Base-by-base conservation (phyloP, 192 early-diverging fungal genomes). In the Coemansia sp. region DNA sequence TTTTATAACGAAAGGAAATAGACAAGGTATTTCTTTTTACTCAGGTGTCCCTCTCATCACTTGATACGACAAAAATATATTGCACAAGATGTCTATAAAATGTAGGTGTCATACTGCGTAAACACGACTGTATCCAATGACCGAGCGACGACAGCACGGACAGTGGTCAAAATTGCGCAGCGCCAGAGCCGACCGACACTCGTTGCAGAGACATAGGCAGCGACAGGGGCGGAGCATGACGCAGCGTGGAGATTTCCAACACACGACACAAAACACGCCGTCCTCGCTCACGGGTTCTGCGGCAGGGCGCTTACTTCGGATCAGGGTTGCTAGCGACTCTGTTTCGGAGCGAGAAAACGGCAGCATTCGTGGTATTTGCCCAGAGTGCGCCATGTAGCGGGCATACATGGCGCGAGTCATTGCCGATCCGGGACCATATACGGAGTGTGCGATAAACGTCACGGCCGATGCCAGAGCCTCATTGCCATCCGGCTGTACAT, bases 211-310 rank as follows among this genome's bases (percentile, higher is more conserved):
- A 44, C 77, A 84, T 64, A 84, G 62, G 39, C 82, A 84, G 31
- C 82, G 72, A 46, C 82, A 84, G 0, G 82, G 82, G 8, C 78
- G 82, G 29, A 84, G 77, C 82, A 84, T 79, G 10, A 84, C 71
- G 11, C 71, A 74, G 3, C 82, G 82, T 40, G 71, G 40, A 36
- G 71, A 76, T 18, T 71, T 55, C 77, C 78, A 79, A 55, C 82
- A 84, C 29, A 84, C 69, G 9, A 79, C 78, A 46, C 82, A 84
- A 63, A 79, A 38, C 29, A 68, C 38, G 7, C 39, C 36, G 7
- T 64, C 69, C 12, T 61, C 62, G 16, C 47, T 27, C 43, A 20
- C 46, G 33, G 36, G 16, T 1, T 33, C 41, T 16, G 20, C 13
- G 12, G 16, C 36, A 22, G 22, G 79, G 62, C 65, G 74, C 41